A percentile compares a stretch with the other conserved stretches of the same genome.
Conservation (phyloP, 164 flowering plant genomes). For the Malania oleifera region DNA sequence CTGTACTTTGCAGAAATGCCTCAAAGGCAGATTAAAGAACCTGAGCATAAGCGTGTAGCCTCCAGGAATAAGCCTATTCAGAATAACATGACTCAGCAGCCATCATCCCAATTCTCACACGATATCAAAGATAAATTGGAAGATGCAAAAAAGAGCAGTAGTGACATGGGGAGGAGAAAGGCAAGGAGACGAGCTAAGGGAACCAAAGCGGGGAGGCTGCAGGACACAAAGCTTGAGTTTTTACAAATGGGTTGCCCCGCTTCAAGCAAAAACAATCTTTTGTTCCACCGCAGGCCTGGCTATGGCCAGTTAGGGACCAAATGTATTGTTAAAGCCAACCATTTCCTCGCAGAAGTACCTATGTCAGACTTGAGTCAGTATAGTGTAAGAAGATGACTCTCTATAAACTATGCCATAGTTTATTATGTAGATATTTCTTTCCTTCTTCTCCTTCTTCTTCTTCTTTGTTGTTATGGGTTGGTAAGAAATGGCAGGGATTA, state of each 20-base stretch:
- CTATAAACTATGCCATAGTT: not conserved
- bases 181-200: slow-evolving; percentile 28
- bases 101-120: slow-evolving; percentile 3
- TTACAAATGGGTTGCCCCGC: slow-evolving; percentile 17
- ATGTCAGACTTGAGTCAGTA: slow-evolving; percentile 37
- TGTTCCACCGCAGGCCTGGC: slow-evolving; percentile 30
- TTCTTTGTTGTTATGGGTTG: not conserved
- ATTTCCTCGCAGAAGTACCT: slow-evolving; percentile 35
- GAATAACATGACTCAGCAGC: slow-evolving; percentile 27
- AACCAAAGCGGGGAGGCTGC: slow-evolving; percentile 15
- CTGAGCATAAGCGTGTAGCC: slow-evolving; percentile 28
- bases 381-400: slow-evolving; percentile 24
- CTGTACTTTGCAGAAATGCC: slow-evolving; percentile 23
- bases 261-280: slow-evolving; percentile 25
- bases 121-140: slow-evolving; percentile 13
- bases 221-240: slow-evolving; percentile 12
- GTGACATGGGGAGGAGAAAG: slow-evolving; percentile 24
- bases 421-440: not conserved
- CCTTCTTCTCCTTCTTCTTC: not conserved
- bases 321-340: slow-evolving; percentile 40
- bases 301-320: slow-evolving; percentile 36
- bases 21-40: slow-evolving; percentile 31
- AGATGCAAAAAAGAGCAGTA: slow-evolving; percentile 25
- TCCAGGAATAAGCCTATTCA: slow-evolving; percentile 33
- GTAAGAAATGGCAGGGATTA: not conserved